A percentile compares a stretch with the other conserved stretches of the same genome.
These are phyloP conservation scores for Dichotomopilus funicola DNA, from an alignment of 2,329 filamentous ascomycete genomes.

Conservation along the genomic window DNA sequence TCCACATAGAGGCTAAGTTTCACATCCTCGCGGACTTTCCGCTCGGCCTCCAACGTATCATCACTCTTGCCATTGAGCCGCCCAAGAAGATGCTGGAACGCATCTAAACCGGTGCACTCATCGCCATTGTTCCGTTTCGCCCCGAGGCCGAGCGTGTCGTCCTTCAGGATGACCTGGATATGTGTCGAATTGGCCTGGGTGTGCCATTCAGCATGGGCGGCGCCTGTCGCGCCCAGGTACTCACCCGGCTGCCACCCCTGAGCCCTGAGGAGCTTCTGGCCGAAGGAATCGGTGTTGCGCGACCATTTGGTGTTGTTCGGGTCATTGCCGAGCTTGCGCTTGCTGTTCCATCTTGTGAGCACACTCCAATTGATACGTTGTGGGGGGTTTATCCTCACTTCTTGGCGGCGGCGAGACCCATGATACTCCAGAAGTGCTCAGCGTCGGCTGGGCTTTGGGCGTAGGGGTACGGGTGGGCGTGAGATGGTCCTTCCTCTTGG, in stretches of 20 bases:
- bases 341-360: conserved; percentile 24
- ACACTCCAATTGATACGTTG: conserved; percentile 7
- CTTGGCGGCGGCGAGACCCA: conserved; percentile 64
- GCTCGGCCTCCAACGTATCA: conserved; percentile 62
- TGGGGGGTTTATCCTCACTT: conserved; percentile 43
- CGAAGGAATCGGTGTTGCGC: conserved; percentile 72
- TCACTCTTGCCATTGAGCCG: conserved; percentile 84
- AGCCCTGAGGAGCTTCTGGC: conserved; percentile 78
- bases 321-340: conserved; percentile 73
- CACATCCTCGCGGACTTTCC: conserved; percentile 59
- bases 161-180: conserved; percentile 78
- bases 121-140: conserved; percentile 70
- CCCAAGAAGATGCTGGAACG: conserved; percentile 79
- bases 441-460: conserved; percentile 12
- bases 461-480: not conserved
- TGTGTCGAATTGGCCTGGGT: conserved; percentile 77
- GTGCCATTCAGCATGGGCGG: conserved; percentile 67
- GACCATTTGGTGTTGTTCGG: conserved; percentile 96
- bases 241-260: conserved; percentile 89
- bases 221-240: conserved; percentile 70
- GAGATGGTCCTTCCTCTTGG: not conserved
- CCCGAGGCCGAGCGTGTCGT: conserved; percentile 85
- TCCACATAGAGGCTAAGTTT: conserved; percentile 69
- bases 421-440: conserved; percentile 29
- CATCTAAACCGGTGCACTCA: conserved; percentile 77